phyloP scores from a whole-genome alignment of 2,329 filamentous ascomycete species.

The Fusarium dimerum region DNA sequence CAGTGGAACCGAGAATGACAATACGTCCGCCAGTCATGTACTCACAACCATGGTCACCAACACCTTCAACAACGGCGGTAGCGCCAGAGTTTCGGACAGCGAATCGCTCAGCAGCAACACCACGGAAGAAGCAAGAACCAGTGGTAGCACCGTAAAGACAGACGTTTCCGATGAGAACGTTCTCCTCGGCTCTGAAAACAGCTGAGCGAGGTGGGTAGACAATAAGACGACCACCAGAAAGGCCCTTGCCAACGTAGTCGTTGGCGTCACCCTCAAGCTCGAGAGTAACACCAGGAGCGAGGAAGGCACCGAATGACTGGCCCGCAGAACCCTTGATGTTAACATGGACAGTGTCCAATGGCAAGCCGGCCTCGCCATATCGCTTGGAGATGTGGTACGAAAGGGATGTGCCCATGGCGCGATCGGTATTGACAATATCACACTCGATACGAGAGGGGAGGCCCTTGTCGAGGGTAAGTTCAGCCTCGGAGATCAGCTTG shows the following conservation, averaged over 20 bases:
- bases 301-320: conserved; percentile 93
- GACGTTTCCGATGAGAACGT: conserved; percentile 89
- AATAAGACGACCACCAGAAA: conserved; percentile 90
- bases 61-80: conserved; percentile 92
- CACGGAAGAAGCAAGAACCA: conserved; percentile 94
- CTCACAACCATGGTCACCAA: conserved; percentile 95
- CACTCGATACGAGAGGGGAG: conserved; percentile 91
- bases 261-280: conserved; percentile 96
- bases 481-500: conserved; percentile 94
- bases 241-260: conserved; percentile 94
- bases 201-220: conserved; percentile 89
- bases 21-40: conserved; percentile 98
- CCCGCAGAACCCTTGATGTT: conserved; percentile 96
- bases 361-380: conserved; percentile 85
- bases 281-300: conserved; percentile 89
- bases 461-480: conserved; percentile 92
- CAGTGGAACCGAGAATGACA: conserved; percentile 82
- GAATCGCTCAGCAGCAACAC: conserved; percentile 94
- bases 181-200: conserved; percentile 95
- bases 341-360: conserved; percentile 90
- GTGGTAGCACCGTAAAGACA: conserved; percentile 93
- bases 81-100: conserved; percentile 96
- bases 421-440: conserved; percentile 95
- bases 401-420: conserved; percentile 87
- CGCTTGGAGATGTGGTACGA: conserved; percentile 95